These are phyloP conservation scores for Phytophthora colocasiae DNA, from an alignment of 352 stramenopile species.

Conservation along the genomic window DNA sequence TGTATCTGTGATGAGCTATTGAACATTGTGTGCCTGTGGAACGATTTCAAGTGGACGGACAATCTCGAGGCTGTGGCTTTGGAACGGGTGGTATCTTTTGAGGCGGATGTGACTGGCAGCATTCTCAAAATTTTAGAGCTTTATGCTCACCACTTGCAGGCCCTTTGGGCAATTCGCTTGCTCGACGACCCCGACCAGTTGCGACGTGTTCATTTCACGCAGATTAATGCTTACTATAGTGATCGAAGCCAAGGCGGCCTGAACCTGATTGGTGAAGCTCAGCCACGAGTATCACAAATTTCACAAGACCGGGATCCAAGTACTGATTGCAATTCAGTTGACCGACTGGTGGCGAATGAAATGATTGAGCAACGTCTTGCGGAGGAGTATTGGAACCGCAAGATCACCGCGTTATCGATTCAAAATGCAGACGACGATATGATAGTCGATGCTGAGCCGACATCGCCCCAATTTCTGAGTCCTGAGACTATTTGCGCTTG, in stretches of 20 bases:
- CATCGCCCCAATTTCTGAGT: conserved; percentile 16
- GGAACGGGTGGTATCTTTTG: conserved; percentile 66
- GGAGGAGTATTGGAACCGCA: conserved; percentile 54
- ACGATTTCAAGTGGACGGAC: conserved; percentile 81
- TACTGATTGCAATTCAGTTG: conserved; percentile 5
- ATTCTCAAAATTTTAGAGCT: conserved; percentile 71
- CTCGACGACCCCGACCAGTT: conserved; percentile 56
- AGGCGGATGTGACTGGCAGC: conserved; percentile 61
- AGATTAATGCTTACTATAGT: conserved; percentile 79
- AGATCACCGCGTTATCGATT: conserved; percentile 32
- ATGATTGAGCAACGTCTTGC: conserved; percentile 41
- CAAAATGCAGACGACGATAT: conserved; percentile 20
- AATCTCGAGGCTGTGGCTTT: conserved; percentile 52
- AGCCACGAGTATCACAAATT: not conserved
- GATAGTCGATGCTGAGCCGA: conserved; percentile 8
- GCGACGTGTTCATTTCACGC: conserved; percentile 61
- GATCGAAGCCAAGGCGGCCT: conserved; percentile 48
- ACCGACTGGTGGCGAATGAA: conserved; percentile 26
- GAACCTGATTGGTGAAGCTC: conserved; percentile 16
- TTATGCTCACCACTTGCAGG: conserved; percentile 64
- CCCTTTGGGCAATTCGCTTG: conserved; percentile 59
- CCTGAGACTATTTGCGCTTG: conserved; percentile 43
- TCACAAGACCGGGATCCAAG: not conserved
- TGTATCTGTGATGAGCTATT: conserved; percentile 79
- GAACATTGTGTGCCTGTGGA: conserved; percentile 79